phyloP scores from a whole-genome alignment of 164 flowering plant species.

The Liriodendron chinense region DNA sequence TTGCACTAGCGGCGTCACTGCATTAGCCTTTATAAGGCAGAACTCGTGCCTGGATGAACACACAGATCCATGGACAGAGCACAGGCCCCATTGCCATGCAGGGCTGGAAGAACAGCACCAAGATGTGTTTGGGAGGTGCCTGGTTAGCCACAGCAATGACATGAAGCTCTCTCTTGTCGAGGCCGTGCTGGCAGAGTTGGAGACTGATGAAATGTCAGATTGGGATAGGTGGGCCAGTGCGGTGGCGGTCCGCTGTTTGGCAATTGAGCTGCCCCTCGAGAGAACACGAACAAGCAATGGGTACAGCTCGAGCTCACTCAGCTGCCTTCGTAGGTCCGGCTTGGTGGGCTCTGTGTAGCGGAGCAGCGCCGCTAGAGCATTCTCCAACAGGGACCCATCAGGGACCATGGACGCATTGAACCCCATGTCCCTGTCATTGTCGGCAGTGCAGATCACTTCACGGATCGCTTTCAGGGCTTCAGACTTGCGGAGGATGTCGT shows the following conservation, averaged over 20 bases:
- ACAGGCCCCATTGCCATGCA: not conserved
- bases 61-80: conserved; percentile 19
- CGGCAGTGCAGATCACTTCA: conserved; percentile 17
- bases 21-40: conserved; percentile 28
- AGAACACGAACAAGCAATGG: conserved; percentile 22
- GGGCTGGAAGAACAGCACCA: conserved; percentile 21
- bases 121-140: conserved; percentile 10
- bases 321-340: conserved; percentile 19
- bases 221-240: conserved; percentile 22
- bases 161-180: not conserved
- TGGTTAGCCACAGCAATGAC: not conserved
- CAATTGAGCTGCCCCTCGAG: conserved; percentile 24
- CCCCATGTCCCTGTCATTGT: conserved; percentile 3
- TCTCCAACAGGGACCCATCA: conserved; percentile 19
- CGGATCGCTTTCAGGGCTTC: conserved; percentile 27
- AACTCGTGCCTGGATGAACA: conserved; percentile 20
- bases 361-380: conserved; percentile 23
- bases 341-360: conserved; percentile 23
- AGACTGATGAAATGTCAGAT: conserved; percentile 5
- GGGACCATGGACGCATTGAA: not conserved
- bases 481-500: conserved; percentile 17
- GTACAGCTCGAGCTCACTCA: conserved; percentile 19
- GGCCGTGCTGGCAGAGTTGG: not conserved
- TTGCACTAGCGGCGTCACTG: conserved; percentile 22
- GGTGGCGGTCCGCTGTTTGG: conserved; percentile 25